Base-by-base conservation (phyloP, 495 filamentous ascomycete genomes). In the Xylaria castorea region DNA sequence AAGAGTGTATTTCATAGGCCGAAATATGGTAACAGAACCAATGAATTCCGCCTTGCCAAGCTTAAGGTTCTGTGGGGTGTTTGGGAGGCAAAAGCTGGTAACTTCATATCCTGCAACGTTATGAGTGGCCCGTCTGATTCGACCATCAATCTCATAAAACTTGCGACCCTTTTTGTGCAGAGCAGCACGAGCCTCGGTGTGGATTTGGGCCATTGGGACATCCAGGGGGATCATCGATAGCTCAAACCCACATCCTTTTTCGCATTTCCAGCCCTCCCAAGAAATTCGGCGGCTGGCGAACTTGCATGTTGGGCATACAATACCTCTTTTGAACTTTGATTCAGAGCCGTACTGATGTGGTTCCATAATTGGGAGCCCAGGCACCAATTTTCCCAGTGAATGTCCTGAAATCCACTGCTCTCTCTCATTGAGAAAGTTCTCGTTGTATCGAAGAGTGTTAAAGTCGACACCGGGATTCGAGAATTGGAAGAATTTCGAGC, bases 221-320 rank as follows among this genome's bases (percentile, higher is more conserved):
- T 84, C 83, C 6, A 83, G 78, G 73, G 87, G 83, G 0, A 74
- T 74, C 1, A 87, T 46, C 0, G 51, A 53, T 16, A 82, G 74
- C 20, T 75, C 73, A 70, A 85, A 92, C 0, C 74, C 71, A 75
- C 92, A 95, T 1, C 48, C 73, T 0, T 84, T 85, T 32, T 83
- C 79, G 70, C 93, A 97, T 18, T 80, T 79, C 92, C 91, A 94
- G 0, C 84, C 83, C 25, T 80, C 74, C 92, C 92, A 97, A 50
- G 85, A 77, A 18, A 84, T 78, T 11, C 93, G 85, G 3, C 88
- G 83, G 46, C 85, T 89, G 76, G 93, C 93, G 42, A 89, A 85
- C 0, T 82, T 80, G 74, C 94, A 97, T n/a, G 79, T 69, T 0
- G 89, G 90, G 73, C 94, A 97, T 1, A 93, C 90, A 65, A 96